phyloP scores from a whole-genome alignment of 768 basidiomycete genomes.

The Royoungia palumana region DNA sequence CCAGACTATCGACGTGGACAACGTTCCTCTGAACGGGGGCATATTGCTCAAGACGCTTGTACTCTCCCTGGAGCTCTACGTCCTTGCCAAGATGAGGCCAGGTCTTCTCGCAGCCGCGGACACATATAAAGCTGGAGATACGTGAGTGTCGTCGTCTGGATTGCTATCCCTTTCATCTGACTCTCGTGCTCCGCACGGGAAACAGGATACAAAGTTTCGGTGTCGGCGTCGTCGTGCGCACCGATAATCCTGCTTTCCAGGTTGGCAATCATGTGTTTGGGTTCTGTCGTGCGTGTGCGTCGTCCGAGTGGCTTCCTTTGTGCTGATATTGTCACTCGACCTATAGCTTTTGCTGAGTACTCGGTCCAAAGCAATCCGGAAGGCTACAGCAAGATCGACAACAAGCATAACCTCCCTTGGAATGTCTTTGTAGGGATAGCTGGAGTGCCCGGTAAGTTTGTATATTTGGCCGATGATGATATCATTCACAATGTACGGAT shows the following conservation, averaged over 20 bases:
- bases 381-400: slow-evolving; percentile 15
- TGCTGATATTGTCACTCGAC: slow-evolving; percentile 15
- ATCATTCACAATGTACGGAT: too few species aligned
- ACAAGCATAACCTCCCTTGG: slow-evolving; percentile 29
- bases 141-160: not conserved
- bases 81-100: slow-evolving; percentile 38
- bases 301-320: not conserved
- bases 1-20: slow-evolving; percentile 49
- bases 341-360: slow-evolving; percentile 26
- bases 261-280: slow-evolving; percentile 4
- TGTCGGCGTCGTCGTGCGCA: slow-evolving; percentile 30
- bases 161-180: not conserved
- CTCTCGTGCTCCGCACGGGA: too few species aligned
- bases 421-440: slow-evolving; percentile 24
- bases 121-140: slow-evolving; percentile 2
- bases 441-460: slow-evolving; percentile 24
- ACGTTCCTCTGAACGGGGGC: slow-evolving; percentile 42
- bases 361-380: not conserved
- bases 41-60: slow-evolving; percentile 49
- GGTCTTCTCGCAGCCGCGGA: not conserved
- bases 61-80: slow-evolving; percentile 46
- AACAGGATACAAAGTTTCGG: slow-evolving; percentile 33
- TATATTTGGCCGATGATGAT: not conserved
- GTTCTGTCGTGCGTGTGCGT: slow-evolving; percentile 26
- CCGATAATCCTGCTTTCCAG: slow-evolving; percentile 2